Base-by-base conservation (phyloP, 2,329 filamentous ascomycete genomes). In the Tolypocladium cylindrosporum region DNA sequence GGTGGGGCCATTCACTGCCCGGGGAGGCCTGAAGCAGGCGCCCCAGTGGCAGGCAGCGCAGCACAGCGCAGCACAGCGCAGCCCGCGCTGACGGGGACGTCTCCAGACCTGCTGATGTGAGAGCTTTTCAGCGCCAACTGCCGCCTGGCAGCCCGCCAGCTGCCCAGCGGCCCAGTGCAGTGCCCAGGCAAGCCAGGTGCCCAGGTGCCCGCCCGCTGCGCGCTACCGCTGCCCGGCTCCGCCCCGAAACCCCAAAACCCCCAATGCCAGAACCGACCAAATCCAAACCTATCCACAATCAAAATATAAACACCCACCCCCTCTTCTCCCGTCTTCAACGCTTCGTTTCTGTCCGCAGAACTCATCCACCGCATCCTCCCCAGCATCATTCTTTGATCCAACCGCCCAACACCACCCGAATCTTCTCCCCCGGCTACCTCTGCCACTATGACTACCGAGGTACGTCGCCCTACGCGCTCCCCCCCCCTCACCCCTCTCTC, bases 381-480 rank as follows among this genome's bases (percentile, higher is more conserved):
- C 54, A 59, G 58, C 60, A 60, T 60, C 59, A 61, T 61, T 61
- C 57, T 64, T 61, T 60, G 59, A 51, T 43, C 53, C 52, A 50
- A 37, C 48, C 43, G 21, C 21, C 9, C 36, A 54, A 34, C 42
- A 43, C 24, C 8, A 39, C n/a, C n/a, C 51, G 21, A 37, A 41
- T n/a, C 36, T 16, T 27, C 42, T 11, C 10, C 36, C 36, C 42
- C 40, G 34, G 48, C 43, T 42, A 42, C 55, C 56, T 61, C 56
- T 60, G 50, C 55, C 57, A 64, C 57, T 56, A 72, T 72, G 70
- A 61, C 70, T 58, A 70, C 68, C 61, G 70, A 72, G 69, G 70
- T 72, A 71, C 62, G 65, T 64, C 42, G 61, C 56, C 51, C 50
- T 62, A 31, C 37, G 51, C 40, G 16, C 48, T 50, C 1, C 40